Evolutionary conservation across 1,284 basidiomycete species (phyloP).

Genomic region (Exsudoporus floridanus): DNA sequence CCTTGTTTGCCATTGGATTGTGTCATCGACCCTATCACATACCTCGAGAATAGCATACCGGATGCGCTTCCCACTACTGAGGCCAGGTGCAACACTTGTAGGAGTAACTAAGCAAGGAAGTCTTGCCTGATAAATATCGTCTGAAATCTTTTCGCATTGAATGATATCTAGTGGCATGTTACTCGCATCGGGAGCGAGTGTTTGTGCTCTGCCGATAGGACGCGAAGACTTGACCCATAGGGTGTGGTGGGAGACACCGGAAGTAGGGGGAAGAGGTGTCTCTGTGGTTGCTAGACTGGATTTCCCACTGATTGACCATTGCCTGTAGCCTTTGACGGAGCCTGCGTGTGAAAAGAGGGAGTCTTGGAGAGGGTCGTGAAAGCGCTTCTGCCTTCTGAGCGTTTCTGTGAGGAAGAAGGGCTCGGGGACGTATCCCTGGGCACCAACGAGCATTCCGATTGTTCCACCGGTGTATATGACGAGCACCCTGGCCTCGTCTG

Average conservation of each 20-base stretch:
- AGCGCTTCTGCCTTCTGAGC: constrained; percentile 75
- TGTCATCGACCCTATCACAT: constrained; percentile 20
- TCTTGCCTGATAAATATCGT: constrained; percentile 65
- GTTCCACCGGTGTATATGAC: constrained; percentile 85
- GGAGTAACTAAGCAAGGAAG: constrained; percentile 78
- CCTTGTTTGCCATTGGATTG: constrained; percentile 6
- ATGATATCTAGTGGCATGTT: constrained; percentile 35
- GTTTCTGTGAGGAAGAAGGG: constrained; percentile 85
- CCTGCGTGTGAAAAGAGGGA: constrained; percentile 74
- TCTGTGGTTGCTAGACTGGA: constrained; percentile 42
- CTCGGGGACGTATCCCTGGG: constrained; percentile 83
- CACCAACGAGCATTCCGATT: constrained; percentile 81
- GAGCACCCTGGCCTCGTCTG: constrained; percentile 76
- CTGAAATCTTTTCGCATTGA: constrained; percentile 51
- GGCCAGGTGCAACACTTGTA: constrained; percentile 59
- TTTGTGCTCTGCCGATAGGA: constrained; percentile 53
- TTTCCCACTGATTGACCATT: constrained; percentile 64
- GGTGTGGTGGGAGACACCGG: constrained; percentile 44
- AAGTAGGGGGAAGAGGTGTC: constrained; percentile 1
- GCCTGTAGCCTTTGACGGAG: constrained; percentile 70
- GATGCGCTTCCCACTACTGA: constrained; percentile 63
- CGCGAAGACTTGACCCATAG: constrained; percentile 70
- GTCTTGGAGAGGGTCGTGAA: constrained; percentile 82
- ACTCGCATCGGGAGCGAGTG: constrained; percentile 37
- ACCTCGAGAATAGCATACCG: constrained; percentile 82